Conservation (phyloP, 2,329 filamentous ascomycete genomes). For the Ilyonectria sp. region DNA sequence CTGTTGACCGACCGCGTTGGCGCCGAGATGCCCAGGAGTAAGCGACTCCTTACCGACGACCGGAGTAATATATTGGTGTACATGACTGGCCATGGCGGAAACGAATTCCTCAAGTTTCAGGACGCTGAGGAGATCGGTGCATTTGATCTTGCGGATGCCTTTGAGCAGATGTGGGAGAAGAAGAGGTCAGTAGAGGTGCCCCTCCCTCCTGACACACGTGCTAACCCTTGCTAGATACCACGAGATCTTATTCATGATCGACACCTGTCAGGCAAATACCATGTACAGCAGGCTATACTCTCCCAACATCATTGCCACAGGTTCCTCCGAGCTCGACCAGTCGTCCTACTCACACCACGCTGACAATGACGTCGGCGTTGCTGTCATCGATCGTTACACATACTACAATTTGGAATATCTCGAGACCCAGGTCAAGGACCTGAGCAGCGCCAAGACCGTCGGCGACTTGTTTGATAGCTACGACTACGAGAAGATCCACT, state of each 20-base stretch:
- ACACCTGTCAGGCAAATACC: constrained; percentile 98
- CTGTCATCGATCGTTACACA: constrained; percentile 98
- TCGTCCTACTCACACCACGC: constrained; percentile 98
- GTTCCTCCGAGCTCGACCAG: constrained; percentile 95
- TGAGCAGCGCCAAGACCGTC: constrained; percentile 89
- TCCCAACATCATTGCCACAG: constrained; percentile 97
- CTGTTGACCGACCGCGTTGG: constrained; percentile 94
- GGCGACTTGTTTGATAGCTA: constrained; percentile 98
- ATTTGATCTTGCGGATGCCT: constrained; percentile 95
- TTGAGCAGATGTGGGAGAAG: constrained; percentile 99
- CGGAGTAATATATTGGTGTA: constrained; percentile 98
- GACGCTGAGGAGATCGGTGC: constrained; percentile 98
- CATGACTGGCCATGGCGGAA: constrained; percentile 98
- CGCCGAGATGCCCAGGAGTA: constrained; percentile 94
- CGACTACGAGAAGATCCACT: constrained; percentile 95
- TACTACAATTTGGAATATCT: constrained; percentile 99
- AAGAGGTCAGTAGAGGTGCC: constrained; percentile 73
- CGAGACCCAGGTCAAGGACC: constrained; percentile 88
- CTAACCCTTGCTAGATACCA: constrained; percentile 76
- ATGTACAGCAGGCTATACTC: constrained; percentile 99
- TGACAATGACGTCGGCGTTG: constrained; percentile 97
- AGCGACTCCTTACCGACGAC: constrained; percentile 93
- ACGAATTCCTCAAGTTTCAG: constrained; percentile 98
- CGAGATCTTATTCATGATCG: constrained; percentile 99
- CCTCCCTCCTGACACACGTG: not conserved